Evolutionary conservation across 2,329 filamentous ascomycete species (phyloP).

Genomic region (Aspergillus luchuensis): DNA sequence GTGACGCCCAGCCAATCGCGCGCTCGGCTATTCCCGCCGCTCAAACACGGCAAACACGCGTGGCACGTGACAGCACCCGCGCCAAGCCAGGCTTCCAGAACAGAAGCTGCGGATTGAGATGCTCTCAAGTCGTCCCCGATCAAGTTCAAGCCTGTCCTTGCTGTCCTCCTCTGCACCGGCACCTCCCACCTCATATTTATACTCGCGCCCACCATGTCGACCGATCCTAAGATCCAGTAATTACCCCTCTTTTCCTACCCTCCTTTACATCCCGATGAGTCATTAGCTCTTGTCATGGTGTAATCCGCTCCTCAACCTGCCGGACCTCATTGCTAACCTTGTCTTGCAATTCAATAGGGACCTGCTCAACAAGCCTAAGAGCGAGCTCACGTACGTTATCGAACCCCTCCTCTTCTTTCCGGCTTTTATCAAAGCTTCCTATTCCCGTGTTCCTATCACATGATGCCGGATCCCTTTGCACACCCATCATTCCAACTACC

Average conservation of each 20-base stretch:
- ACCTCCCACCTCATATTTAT: slow-evolving; percentile 13
- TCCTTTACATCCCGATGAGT: slow-evolving; percentile 18
- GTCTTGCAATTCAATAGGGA: slow-evolving; percentile 62
- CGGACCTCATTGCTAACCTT: slow-evolving; percentile 17
- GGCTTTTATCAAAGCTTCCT: background rate
- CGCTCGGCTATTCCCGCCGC: slow-evolving; percentile 17
- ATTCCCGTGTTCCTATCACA: slow-evolving; percentile 4
- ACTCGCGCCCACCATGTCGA: slow-evolving; percentile 54
- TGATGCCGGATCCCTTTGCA: slow-evolving; percentile 4
- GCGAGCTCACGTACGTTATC: slow-evolving; percentile 79
- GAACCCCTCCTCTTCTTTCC: slow-evolving; percentile 14
- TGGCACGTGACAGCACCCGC: slow-evolving; percentile 26
- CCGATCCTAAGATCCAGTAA: slow-evolving; percentile 72
- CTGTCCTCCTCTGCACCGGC: background rate
- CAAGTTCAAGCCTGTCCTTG: background rate
- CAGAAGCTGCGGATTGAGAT: background rate
- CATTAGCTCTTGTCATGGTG: slow-evolving; percentile 19
- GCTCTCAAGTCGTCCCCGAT: background rate
- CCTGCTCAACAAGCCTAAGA: slow-evolving; percentile 82
- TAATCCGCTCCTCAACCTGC: slow-evolving; percentile 1
- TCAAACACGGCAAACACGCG: slow-evolving; percentile 34
- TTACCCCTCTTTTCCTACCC: slow-evolving; percentile 23
- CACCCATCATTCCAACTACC: background rate
- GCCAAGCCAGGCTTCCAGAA: slow-evolving; percentile 16
- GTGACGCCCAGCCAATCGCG: slow-evolving; percentile 42